Base-by-base conservation (phyloP, 192 early-diverging fungal species). In the Umbelopsis sp. region DNA sequence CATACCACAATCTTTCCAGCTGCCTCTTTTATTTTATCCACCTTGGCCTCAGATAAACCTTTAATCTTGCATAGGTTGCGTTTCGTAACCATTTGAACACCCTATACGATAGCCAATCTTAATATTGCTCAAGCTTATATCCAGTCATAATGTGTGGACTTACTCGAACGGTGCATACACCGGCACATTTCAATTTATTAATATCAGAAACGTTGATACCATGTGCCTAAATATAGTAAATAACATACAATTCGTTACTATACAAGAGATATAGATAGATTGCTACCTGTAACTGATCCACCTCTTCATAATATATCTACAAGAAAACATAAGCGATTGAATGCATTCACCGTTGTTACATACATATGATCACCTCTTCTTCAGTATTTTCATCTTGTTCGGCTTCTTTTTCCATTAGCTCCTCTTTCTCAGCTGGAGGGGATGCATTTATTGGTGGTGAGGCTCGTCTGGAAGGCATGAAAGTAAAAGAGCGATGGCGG, bases 1-100 rank as follows among this genome's bases (percentile, higher is more conserved):
- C 16, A 61, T 74, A 73, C 82, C 25, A 87, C 71, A 15, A 90
- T 84, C 71, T 92, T 92, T 8, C 71, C 48, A 11, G 90, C 90
- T 21, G 89, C 91, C 46, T 94, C 93, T 76, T 93, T 94, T 72
- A 95, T 88, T 73, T 95, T 95, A 41, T 95, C 93, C 13, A 94
- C 88, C 67, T 94, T 95, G 30, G 85, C 83, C 71, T 95, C 93
- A 35, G 91, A 92, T 41, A 95, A 79, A 2, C 93, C 93, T 76
- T 94, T 94, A 79, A 93, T 90, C 37, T 88, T 89, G 52, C 80
- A 78, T 0, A 94, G 73, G 64, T 73, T 83, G 41, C 85, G 84
- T 46, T 79, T 78, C 23, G 90, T 92, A 37, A 84, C 88, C 91
- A 92, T 92, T 80, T 91, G 88, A 7, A 92, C 85, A 10, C 84